Percentiles rank a stretch among this genome's conserved stretches.
phyloP scores from a whole-genome alignment of 2,329 filamentous ascomycete species.

The Zarea fungicola region DNA sequence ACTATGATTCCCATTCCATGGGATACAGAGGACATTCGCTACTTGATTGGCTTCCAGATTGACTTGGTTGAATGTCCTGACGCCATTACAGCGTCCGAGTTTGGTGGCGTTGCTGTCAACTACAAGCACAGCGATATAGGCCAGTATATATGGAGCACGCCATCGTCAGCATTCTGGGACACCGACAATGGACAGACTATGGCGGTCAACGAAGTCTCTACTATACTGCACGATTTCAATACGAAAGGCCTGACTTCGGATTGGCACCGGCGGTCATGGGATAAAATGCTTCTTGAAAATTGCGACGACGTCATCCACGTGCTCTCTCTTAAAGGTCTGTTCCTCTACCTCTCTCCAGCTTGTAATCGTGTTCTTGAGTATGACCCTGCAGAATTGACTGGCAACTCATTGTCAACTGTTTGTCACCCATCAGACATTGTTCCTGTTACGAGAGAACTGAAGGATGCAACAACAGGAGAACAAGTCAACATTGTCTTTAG shows the following conservation, averaged over 20 bases:
- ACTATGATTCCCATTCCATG: constrained; percentile 96
- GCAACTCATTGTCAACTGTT: constrained; percentile 79
- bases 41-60: constrained; percentile 92
- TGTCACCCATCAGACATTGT: constrained; percentile 96
- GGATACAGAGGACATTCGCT: constrained; percentile 70
- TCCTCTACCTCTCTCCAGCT: constrained; percentile 85
- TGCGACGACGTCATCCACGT: constrained; percentile 91
- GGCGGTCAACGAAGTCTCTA: constrained; percentile 80
- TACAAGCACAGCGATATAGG: constrained; percentile 82
- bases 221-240: constrained; percentile 69
- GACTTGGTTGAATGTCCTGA: constrained; percentile 87
- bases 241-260: constrained; percentile 63
- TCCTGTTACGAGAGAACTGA: constrained; percentile 83
- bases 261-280: constrained; percentile 76
- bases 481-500: constrained; percentile 85
- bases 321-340: constrained; percentile 82
- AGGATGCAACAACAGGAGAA: constrained; percentile 71
- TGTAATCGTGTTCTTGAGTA: constrained; percentile 80
- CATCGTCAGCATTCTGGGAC: constrained; percentile 53
- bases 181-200: constrained; percentile 72
- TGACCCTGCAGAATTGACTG: constrained; percentile 76
- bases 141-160: constrained; percentile 72
- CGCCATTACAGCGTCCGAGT: constrained; percentile 63
- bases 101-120: constrained; percentile 76
- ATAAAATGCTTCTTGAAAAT: constrained; percentile 88